Evolutionary conservation across 345 rosid genomes (phyloP).

Genomic region (Gossypium arboreum): DNA sequence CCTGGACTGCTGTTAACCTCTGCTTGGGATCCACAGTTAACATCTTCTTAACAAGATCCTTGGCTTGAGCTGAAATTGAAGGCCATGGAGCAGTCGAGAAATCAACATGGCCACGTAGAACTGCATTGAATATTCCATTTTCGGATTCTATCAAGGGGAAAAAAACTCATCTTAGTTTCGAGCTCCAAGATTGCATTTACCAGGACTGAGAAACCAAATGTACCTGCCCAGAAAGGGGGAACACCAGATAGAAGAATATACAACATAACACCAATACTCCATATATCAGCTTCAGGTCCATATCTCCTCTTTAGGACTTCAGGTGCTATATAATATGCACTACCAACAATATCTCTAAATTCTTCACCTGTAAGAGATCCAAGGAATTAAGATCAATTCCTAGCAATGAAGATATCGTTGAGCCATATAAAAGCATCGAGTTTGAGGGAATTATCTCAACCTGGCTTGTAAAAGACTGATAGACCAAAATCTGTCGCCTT

Average conservation of each 20-base stretch:
- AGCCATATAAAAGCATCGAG: background rate
- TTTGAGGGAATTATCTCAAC: conserved; percentile 17
- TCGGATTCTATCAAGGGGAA: conserved; percentile 58
- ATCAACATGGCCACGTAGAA: conserved; percentile 70
- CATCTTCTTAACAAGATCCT: conserved; percentile 93
- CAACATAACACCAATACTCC: conserved; percentile 95
- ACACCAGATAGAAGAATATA: conserved; percentile 88
- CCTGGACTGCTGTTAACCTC: conserved; percentile 82
- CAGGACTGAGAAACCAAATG: too few species aligned
- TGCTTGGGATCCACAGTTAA: conserved; percentile 84
- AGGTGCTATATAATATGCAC: conserved; percentile 95
- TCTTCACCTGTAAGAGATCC: conserved; percentile 56
- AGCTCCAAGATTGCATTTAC: background rate
- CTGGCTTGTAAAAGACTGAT: conserved; percentile 91
- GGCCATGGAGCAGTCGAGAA: conserved; percentile 97
- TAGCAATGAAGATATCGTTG: background rate
- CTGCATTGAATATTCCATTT: conserved; percentile 88
- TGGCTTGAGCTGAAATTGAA: conserved; percentile 72
- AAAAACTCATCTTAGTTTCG: background rate
- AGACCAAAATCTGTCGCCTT: conserved; percentile 94
- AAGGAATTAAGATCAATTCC: background rate
- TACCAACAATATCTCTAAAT: conserved; percentile 87
- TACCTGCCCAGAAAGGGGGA: conserved; percentile 98
- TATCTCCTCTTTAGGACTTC: conserved; percentile 87
- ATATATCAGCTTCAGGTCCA: conserved; percentile 91